phyloP scores from a whole-genome alignment of 768 basidiomycete species.

The Russula brevipes region DNA sequence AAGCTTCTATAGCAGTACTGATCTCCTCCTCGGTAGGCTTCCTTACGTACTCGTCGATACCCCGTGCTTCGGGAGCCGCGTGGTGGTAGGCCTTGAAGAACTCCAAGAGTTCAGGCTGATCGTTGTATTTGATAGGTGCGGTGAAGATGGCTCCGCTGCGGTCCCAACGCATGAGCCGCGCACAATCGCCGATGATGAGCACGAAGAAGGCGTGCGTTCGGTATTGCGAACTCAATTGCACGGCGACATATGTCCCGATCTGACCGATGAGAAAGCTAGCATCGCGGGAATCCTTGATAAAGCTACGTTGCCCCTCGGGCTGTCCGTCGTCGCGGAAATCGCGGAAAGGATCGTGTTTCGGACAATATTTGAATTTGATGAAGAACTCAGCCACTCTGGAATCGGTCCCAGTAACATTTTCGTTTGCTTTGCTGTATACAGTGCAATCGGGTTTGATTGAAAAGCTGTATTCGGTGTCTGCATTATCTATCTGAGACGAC shows the following conservation, averaged over 20 bases:
- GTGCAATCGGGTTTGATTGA: too few species aligned
- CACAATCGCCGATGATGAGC: not conserved
- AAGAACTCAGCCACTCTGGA: too few species aligned
- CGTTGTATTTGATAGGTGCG: not conserved
- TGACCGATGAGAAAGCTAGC: not conserved
- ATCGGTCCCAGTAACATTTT: too few species aligned
- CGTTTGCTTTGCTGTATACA: too few species aligned
- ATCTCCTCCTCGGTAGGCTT: not conserved
- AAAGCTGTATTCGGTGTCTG: too few species aligned
- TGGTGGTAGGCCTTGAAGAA: not conserved
- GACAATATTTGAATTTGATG: too few species aligned
- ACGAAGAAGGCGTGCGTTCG: not conserved
- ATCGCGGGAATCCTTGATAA: too few species aligned
- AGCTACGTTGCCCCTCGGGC: too few species aligned
- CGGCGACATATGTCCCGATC: not conserved
- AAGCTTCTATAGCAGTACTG: not conserved
- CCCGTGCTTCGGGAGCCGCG: not conserved
- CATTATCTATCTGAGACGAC: too few species aligned
- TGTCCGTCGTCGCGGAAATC: too few species aligned
- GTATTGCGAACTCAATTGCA: not conserved
- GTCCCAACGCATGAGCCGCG: not conserved
- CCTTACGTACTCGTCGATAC: not conserved
- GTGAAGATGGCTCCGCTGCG: not conserved
- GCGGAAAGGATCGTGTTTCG: too few species aligned
- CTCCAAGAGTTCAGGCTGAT: not conserved